Percentiles rank a stretch among this genome's conserved stretches.
phyloP scores from a whole-genome alignment of 2,329 filamentous ascomycete species.

The Triangularia setosa region DNA sequence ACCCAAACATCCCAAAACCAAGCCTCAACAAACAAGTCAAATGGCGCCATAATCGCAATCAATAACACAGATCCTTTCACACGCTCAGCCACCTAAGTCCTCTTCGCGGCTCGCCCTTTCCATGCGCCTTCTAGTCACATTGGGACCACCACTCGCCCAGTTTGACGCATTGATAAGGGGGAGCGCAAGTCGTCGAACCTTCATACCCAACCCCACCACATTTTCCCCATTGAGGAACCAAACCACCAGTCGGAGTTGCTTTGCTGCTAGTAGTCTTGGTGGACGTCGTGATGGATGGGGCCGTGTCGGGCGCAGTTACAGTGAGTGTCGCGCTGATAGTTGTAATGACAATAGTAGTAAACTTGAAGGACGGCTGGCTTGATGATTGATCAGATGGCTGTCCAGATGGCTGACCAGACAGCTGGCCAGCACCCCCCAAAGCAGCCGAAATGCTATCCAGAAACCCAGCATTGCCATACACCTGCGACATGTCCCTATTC shows the following conservation, averaged over 20 bases:
- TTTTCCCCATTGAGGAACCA: slow-evolving; percentile 35
- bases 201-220: slow-evolving; percentile 35
- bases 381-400: neutral
- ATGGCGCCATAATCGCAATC: neutral
- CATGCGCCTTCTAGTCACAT: slow-evolving; percentile 23
- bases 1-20: neutral
- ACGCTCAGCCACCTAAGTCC: neutral
- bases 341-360: slow-evolving; percentile 1
- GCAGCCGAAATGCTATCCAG: slow-evolving; percentile 41
- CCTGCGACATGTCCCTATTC: slow-evolving; percentile 55
- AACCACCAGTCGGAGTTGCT: slow-evolving; percentile 20
- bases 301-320: neutral
- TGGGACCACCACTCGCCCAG: slow-evolving; percentile 33
- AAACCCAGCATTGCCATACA: slow-evolving; percentile 56
- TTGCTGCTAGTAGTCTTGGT: slow-evolving; percentile 15
- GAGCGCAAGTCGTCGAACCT: slow-evolving; percentile 32
- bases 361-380: neutral
- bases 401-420: neutral
- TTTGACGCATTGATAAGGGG: slow-evolving; percentile 31
- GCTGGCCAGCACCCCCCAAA: slow-evolving; percentile 24
- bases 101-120: neutral
- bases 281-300: neutral
- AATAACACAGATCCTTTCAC: neutral
- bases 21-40: neutral
- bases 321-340: slow-evolving; percentile 5